Evolutionary conservation across 371 early-diverging fungal genomes (phyloP).

Genomic region (Gilbertella persicaria): DNA sequence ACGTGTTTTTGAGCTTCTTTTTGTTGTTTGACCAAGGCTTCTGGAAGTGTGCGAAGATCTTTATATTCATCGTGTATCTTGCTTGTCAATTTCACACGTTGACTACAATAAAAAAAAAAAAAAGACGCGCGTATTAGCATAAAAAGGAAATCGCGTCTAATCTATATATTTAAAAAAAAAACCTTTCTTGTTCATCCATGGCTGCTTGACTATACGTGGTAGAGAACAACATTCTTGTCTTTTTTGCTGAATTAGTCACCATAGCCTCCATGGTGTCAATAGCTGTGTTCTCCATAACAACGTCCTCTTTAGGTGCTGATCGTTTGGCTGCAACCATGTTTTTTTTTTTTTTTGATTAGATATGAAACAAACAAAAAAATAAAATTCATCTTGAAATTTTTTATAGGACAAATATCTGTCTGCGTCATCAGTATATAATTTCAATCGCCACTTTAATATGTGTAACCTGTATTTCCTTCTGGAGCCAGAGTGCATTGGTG

Average conservation of each 20-base stretch:
- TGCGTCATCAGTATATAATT: neutral
- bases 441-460: no score
- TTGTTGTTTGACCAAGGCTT: conserved; percentile 58
- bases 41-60: conserved; percentile 65
- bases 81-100: conserved; percentile 71
- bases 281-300: conserved; percentile 7
- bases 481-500: no score
- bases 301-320: conserved; percentile 24
- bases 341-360: neutral
- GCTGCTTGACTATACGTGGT: conserved; percentile 56
- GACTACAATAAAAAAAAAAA: conserved; percentile 33
- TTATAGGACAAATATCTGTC: neutral
- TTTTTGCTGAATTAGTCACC: conserved; percentile 52
- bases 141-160: neutral
- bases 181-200: conserved; percentile 61
- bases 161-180: neutral
- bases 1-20: conserved; percentile 55
- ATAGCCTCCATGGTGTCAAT: conserved; percentile 32
- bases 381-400: neutral
- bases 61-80: conserved; percentile 79
- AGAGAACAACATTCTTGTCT: conserved; percentile 58
- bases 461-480: neutral
- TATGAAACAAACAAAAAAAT: conserved; percentile 4
- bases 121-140: neutral
- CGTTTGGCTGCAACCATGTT: conserved; percentile 34